phyloP scores from a whole-genome alignment of 768 basidiomycete genomes.

The Termitomyces sp. region DNA sequence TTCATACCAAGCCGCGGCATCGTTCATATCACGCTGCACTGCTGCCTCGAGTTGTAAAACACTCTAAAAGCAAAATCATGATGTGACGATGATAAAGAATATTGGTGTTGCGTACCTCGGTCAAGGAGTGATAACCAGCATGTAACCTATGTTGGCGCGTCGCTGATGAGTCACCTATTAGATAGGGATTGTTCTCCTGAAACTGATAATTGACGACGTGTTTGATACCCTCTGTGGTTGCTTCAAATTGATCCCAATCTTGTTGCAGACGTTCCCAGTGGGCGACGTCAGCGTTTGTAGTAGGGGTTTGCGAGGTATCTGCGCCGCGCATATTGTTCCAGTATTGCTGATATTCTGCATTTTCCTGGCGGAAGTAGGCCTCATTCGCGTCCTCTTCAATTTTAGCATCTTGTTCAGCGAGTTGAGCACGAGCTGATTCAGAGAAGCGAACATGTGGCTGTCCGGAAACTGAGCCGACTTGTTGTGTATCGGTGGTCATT shows the following conservation, averaged over 20 bases:
- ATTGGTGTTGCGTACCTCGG: constrained; percentile 37
- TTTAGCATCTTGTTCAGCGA: not conserved
- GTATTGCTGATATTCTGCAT: constrained; percentile 63
- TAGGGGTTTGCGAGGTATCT: constrained; percentile 13
- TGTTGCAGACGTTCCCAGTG: constrained; percentile 69
- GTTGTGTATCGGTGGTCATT: constrained; percentile 4
- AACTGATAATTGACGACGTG: constrained; percentile 64
- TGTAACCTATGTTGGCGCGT: constrained; percentile 50
- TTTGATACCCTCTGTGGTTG: constrained; percentile 63
- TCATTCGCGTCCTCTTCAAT: constrained; percentile 48
- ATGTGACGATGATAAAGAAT: constrained; percentile 13
- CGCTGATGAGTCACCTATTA: constrained; percentile 56
- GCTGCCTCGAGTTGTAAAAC: constrained; percentile 88
- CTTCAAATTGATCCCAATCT: constrained; percentile 84
- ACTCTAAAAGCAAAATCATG: constrained; percentile 46
- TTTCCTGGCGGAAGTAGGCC: constrained; percentile 71
- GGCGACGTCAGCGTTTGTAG: constrained; percentile 26
- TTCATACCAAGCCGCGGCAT: constrained; percentile 81
- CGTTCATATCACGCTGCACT: constrained; percentile 73
- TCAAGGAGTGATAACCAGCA: constrained; percentile 30
- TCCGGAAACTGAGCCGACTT: constrained; percentile 13
- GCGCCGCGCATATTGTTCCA: constrained; percentile 31
- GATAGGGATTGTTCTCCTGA: constrained; percentile 76
- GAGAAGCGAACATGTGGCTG: constrained; percentile 8
- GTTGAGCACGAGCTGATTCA: constrained; percentile 6